These are phyloP conservation scores for Mycena galopus DNA, from an alignment of 768 basidiomycete species.

Conservation along the genomic window DNA sequence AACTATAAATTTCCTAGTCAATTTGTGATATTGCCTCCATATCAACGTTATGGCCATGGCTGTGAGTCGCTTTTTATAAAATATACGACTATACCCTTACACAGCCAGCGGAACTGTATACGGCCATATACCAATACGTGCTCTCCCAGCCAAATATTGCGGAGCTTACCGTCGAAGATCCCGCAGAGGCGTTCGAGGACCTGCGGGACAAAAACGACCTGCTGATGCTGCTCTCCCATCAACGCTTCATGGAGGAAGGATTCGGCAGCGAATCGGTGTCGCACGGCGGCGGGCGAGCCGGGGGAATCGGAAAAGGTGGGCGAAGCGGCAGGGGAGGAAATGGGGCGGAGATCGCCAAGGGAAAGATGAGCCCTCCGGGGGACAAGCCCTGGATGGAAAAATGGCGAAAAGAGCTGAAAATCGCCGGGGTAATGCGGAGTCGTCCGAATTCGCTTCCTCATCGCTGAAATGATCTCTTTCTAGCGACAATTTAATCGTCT, in stretches of 20 bases:
- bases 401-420: constrained; percentile 87
- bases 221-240: constrained; percentile 74
- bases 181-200: constrained; percentile 98
- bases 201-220: constrained; percentile 94
- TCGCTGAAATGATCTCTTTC: constrained; percentile 15
- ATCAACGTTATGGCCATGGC: constrained; percentile 91
- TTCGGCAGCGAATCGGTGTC: constrained; percentile 66
- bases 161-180: constrained; percentile 98
- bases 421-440: constrained; percentile 79
- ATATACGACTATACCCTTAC: background rate
- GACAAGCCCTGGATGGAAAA: constrained; percentile 83
- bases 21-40: constrained; percentile 93
- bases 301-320: constrained; percentile 55
- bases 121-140: constrained; percentile 84
- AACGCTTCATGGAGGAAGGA: constrained; percentile 78
- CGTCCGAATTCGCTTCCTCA: background rate
- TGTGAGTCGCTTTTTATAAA: constrained; percentile 63
- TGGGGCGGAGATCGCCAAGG: constrained; percentile 48
- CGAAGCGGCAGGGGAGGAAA: constrained; percentile 39
- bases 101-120: constrained; percentile 84
- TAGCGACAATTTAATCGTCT: constrained; percentile 96
- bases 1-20: constrained; percentile 66
- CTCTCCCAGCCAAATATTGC: constrained; percentile 75
- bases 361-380: constrained; percentile 82
- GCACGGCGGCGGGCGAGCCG: constrained; percentile 65